Conservation (phyloP, 768 basidiomycete genomes). For the Podaxis carcinomalis region DNA sequence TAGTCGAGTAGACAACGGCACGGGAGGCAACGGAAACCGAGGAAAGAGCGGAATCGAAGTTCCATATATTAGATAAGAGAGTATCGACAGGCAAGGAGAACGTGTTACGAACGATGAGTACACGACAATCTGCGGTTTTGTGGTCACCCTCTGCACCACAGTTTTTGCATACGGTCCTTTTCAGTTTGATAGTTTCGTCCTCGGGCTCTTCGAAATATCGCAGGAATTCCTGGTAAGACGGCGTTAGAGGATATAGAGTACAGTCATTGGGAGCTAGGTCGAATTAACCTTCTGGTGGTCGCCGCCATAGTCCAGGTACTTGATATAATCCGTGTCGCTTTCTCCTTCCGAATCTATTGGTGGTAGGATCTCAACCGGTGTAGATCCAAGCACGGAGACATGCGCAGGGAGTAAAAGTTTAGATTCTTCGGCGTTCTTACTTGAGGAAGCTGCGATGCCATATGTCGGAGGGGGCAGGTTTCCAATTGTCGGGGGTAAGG, state of each 20-base stretch:
- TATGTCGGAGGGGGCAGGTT: slow-evolving; percentile 1
- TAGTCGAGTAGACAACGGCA: not conserved
- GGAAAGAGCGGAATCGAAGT: not conserved
- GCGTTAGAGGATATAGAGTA: not conserved
- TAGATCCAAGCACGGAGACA: slow-evolving; percentile 52
- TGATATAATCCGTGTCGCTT: slow-evolving; percentile 59
- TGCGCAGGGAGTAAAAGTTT: slow-evolving; percentile 63
- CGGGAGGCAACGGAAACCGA: not conserved
- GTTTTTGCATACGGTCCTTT: slow-evolving; percentile 63
- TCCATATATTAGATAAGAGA: slow-evolving; percentile 1
- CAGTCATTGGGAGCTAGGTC: not conserved
- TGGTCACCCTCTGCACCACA: slow-evolving; percentile 76
- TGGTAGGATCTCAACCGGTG: slow-evolving; percentile 43
- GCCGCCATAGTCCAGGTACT: slow-evolving; percentile 75
- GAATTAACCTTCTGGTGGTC: slow-evolving; percentile 38
- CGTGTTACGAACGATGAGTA: slow-evolving; percentile 54
- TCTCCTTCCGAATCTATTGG: slow-evolving; percentile 39
- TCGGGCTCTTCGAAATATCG: slow-evolving; percentile 62
- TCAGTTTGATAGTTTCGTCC: slow-evolving; percentile 36
- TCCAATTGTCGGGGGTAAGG: slow-evolving; percentile 24
- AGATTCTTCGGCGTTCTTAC: slow-evolving; percentile 9
- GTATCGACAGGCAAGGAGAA: slow-evolving; percentile 11
- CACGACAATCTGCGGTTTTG: slow-evolving; percentile 61
- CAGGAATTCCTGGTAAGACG: slow-evolving; percentile 37
- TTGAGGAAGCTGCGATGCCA: not conserved